Evolutionary conservation across 1,139 yeast species (phyloP).

Genomic region (Kluyveromyces sp.): DNA sequence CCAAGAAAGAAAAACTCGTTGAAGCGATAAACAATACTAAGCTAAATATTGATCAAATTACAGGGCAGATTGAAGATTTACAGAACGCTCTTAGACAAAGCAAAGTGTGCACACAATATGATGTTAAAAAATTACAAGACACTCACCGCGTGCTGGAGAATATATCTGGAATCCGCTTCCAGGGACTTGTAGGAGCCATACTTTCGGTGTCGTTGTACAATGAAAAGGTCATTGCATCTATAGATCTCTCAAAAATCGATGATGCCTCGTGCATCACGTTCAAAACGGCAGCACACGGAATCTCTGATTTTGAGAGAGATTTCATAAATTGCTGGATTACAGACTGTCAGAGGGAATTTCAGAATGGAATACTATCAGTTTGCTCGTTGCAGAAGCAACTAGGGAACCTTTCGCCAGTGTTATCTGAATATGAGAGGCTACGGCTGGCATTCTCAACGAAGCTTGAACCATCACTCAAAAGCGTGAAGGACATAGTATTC

Average conservation of each 20-base stretch:
- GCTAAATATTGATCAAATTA: slow-evolving; percentile 16
- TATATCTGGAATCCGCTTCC: slow-evolving; percentile 22
- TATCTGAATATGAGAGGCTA: slow-evolving; percentile 8
- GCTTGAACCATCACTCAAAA: background rate
- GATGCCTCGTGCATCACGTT: background rate
- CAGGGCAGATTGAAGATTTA: slow-evolving; percentile 17
- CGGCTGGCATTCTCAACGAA: slow-evolving; percentile 8
- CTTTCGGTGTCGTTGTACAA: slow-evolving; percentile 8
- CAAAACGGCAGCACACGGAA: background rate
- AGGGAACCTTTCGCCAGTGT: background rate
- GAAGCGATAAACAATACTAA: slow-evolving; percentile 12
- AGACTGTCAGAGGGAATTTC: background rate
- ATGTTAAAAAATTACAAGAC: slow-evolving; percentile 16
- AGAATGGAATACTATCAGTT: slow-evolving; percentile 4
- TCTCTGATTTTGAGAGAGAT: background rate
- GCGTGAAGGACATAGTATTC: background rate
- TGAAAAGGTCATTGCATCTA: background rate
- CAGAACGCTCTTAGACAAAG: slow-evolving; percentile 16
- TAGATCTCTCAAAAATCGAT: slow-evolving; percentile 5
- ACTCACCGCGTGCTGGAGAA: slow-evolving; percentile 19
- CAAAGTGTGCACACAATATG: slow-evolving; percentile 19
- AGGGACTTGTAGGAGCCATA: slow-evolving; percentile 14
- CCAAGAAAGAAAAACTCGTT: slow-evolving; percentile 10
- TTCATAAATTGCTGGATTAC: slow-evolving; percentile 1
- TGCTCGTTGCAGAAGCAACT: slow-evolving; percentile 1